These are phyloP conservation scores for Ilex asprella DNA, from an alignment of 257 asterid species.

Conservation along the genomic window DNA sequence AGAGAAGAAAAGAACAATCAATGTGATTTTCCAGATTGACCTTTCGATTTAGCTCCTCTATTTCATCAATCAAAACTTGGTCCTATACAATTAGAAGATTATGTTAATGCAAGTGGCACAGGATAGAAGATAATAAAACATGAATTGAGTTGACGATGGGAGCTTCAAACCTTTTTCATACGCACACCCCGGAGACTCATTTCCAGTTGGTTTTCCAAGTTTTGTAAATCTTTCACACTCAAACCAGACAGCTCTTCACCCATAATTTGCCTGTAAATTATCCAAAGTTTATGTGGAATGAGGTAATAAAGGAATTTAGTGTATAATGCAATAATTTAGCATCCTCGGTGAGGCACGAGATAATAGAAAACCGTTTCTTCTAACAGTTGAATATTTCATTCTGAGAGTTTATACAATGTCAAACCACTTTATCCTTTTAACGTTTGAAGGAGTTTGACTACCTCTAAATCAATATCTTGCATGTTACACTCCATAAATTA, in stretches of 20 bases:
- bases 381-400: too few species aligned
- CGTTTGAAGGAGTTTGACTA: too few species aligned
- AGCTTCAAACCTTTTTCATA: conserved; percentile 47
- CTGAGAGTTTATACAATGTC: too few species aligned
- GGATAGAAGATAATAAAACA: background rate
- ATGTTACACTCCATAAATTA: too few species aligned
- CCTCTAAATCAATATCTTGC: too few species aligned
- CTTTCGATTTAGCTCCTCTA: conserved; percentile 55
- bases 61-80: conserved; percentile 46
- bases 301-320: background rate
- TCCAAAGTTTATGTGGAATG: conserved; percentile 6
- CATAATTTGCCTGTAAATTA: conserved; percentile 48
- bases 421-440: too few species aligned
- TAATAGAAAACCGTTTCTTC: too few species aligned
- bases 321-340: too few species aligned
- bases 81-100: conserved; percentile 37
- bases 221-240: conserved; percentile 49
- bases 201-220: conserved; percentile 64
- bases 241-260: conserved; percentile 69
- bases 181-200: conserved; percentile 56
- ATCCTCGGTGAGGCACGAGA: too few species aligned
- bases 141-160: conserved; percentile 1
- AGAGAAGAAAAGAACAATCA: background rate
- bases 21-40: conserved; percentile 21
- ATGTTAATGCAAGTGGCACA: conserved; percentile 6